Conservation (phyloP, 2,329 filamentous ascomycete species). For the Pyrenochaeta sp. region DNA sequence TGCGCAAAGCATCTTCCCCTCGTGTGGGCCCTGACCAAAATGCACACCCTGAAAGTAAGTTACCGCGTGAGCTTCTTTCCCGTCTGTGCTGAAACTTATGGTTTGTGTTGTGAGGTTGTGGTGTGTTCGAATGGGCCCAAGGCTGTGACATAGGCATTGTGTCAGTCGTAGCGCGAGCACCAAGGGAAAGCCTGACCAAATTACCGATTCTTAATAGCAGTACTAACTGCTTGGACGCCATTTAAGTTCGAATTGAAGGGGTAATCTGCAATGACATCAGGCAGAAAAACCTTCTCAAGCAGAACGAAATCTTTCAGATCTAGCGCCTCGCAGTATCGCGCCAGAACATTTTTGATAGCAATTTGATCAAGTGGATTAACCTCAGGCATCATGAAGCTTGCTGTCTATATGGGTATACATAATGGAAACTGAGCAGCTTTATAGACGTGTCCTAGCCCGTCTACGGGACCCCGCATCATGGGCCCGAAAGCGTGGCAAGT, state of each 20-base stretch:
- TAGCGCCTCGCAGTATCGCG: slow-evolving; percentile 55
- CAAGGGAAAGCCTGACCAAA: too few relatives aligned
- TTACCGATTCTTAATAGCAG: slow-evolving; percentile 47
- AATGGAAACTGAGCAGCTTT: too few relatives aligned
- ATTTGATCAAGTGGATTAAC: slow-evolving; percentile 37
- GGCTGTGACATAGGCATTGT: slow-evolving; percentile 36
- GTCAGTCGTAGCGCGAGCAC: not conserved
- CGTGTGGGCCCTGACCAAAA: slow-evolving; percentile 54
- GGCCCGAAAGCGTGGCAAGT: not conserved
- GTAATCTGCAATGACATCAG: slow-evolving; percentile 52
- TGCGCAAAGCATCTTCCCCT: slow-evolving; percentile 51
- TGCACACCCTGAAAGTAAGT: slow-evolving; percentile 56
- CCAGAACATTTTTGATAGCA: slow-evolving; percentile 54
- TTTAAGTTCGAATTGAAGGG: slow-evolving; percentile 47
- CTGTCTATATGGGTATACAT: not conserved
- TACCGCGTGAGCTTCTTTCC: slow-evolving; percentile 43
- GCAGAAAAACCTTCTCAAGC: slow-evolving; percentile 51
- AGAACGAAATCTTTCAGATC: slow-evolving; percentile 53
- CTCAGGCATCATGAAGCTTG: slow-evolving; percentile 13
- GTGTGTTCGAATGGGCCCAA: slow-evolving; percentile 52
- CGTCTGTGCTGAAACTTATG: slow-evolving; percentile 42
- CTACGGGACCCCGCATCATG: slow-evolving; percentile 15
- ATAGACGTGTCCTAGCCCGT: not conserved
- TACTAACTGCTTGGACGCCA: slow-evolving; percentile 43
- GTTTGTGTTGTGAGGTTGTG: slow-evolving; percentile 55